phyloP scores from a whole-genome alignment of 2,329 filamentous ascomycete genomes.

The Phialophora chinensis region DNA sequence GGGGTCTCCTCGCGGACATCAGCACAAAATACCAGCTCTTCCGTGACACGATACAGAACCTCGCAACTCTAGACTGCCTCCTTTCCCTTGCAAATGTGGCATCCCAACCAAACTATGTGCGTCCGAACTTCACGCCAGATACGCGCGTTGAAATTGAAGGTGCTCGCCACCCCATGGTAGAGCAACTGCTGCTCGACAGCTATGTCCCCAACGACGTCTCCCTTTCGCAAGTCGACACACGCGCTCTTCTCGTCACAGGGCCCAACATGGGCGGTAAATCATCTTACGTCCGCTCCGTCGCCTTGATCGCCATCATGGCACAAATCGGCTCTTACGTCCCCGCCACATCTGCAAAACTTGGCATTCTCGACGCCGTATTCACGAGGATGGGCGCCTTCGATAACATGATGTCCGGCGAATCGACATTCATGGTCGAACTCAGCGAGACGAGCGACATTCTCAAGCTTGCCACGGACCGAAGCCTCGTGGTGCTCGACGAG shows the following conservation, averaged over 20 bases:
- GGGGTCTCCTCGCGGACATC: slow-evolving; percentile 72
- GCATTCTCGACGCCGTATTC: slow-evolving; percentile 87
- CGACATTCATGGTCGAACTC: slow-evolving; percentile 97
- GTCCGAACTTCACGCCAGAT: slow-evolving; percentile 71
- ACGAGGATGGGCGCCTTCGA: slow-evolving; percentile 96
- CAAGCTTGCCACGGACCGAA: slow-evolving; percentile 82
- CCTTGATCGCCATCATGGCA: slow-evolving; percentile 89
- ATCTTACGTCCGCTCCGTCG: slow-evolving; percentile 92
- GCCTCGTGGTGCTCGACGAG: slow-evolving; percentile 91
- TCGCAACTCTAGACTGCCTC: slow-evolving; percentile 88
- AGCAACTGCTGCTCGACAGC: slow-evolving; percentile 80
- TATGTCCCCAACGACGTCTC: slow-evolving; percentile 91
- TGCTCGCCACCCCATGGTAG: slow-evolving; percentile 93
- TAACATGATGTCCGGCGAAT: slow-evolving; percentile 93
- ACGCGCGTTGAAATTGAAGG: slow-evolving; percentile 72
- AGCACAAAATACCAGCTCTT: slow-evolving; percentile 85
- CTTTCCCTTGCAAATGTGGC: slow-evolving; percentile 85
- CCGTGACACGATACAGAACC: slow-evolving; percentile 82
- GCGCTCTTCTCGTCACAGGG: slow-evolving; percentile 87
- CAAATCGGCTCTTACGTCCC: slow-evolving; percentile 96
- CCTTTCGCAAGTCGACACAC: slow-evolving; percentile 68
- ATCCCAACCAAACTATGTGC: slow-evolving; percentile 82
- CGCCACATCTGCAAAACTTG: slow-evolving; percentile 73
- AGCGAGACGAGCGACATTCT: slow-evolving; percentile 91
- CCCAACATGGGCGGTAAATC: slow-evolving; percentile 99